Percentiles rank a stretch among this genome's conserved stretches.
Conservation (phyloP, 768 basidiomycete species). For the Mycena floridula region DNA sequence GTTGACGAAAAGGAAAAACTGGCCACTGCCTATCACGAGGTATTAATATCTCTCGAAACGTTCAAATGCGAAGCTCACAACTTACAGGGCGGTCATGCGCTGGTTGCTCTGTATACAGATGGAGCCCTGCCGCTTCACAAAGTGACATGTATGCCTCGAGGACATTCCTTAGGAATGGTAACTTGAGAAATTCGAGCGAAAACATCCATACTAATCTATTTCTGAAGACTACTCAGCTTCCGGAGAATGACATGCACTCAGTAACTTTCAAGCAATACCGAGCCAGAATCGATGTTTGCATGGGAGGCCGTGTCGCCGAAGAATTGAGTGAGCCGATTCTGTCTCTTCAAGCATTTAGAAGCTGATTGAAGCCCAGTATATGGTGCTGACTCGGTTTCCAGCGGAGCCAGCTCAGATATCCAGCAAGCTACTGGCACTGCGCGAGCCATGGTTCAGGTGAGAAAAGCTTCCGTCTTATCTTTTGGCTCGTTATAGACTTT, state of each 20-base stretch:
- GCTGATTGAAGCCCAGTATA: conserved; percentile 50
- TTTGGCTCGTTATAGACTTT: no score
- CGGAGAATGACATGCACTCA: conserved; percentile 71
- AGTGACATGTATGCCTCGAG: conserved; percentile 95
- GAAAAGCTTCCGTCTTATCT: conserved; percentile 13
- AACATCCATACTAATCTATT: conserved; percentile 22
- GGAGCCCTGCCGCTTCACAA: conserved; percentile 97
- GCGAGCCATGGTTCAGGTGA: conserved; percentile 83
- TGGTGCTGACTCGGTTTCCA: conserved; percentile 82
- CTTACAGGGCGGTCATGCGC: conserved; percentile 78
- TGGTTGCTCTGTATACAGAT: conserved; percentile 91
- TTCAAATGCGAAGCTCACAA: no score
- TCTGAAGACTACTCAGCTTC: conserved; percentile 68
- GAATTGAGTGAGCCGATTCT: conserved; percentile 58
- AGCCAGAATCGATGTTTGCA: conserved; percentile 82
- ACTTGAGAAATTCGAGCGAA: no score
- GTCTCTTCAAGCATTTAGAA: conserved; percentile 3
- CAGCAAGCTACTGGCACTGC: conserved; percentile 75
- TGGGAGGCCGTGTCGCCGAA: conserved; percentile 95
- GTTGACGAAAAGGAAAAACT: conserved; percentile 83
- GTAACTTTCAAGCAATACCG: conserved; percentile 69
- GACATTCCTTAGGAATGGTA: conserved; percentile 75
- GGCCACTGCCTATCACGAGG: conserved; percentile 96
- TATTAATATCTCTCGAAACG: no score
- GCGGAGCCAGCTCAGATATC: conserved; percentile 89